Evolutionary conservation across 2,329 filamentous ascomycete genomes (phyloP).

Genomic region (Rhexocercosporidium sp.): DNA sequence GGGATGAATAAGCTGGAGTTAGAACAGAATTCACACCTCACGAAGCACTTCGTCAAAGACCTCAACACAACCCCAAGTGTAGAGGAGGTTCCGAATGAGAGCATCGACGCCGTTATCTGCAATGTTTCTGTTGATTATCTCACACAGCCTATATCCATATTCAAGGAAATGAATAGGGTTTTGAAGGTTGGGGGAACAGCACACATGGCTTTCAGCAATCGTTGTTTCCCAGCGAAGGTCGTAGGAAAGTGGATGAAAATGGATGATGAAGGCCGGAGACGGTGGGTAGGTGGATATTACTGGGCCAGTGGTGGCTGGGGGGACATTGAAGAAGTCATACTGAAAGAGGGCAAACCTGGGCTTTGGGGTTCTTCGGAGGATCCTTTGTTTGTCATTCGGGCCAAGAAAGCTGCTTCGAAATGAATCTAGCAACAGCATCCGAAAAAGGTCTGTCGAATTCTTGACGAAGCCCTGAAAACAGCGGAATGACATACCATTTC

Average conservation of each 20-base stretch:
- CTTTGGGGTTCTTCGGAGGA: constrained; percentile 38
- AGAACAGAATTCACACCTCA: constrained; percentile 46
- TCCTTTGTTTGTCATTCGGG: constrained; percentile 53
- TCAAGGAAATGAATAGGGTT: constrained; percentile 46
- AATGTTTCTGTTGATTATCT: constrained; percentile 59
- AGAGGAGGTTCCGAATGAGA: constrained; percentile 26
- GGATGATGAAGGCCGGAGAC: constrained; percentile 50
- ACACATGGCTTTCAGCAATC: constrained; percentile 57
- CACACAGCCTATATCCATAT: constrained; percentile 50
- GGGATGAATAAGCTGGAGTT: constrained; percentile 55
- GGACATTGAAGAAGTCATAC: constrained; percentile 57
- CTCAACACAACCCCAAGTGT: constrained; percentile 46
- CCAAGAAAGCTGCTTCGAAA: constrained; percentile 12
- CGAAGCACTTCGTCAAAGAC: constrained; percentile 46
- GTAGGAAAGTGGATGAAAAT: constrained; percentile 53
- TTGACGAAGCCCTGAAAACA: not conserved
- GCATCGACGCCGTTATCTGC: constrained; percentile 53
- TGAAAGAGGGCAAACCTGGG: constrained; percentile 47
- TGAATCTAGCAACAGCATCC: not conserved
- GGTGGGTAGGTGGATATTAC: constrained; percentile 58
- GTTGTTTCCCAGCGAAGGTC: constrained; percentile 59
- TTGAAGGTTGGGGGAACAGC: constrained; percentile 50
- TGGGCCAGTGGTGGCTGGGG: constrained; percentile 52
- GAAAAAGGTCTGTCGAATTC: not conserved
- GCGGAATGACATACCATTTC: not conserved